Percentiles rank a stretch among this genome's conserved stretches.
Evolutionary conservation across 2,329 filamentous ascomycete species (phyloP).

Genomic region (Trichoderma citrinoviride): DNA sequence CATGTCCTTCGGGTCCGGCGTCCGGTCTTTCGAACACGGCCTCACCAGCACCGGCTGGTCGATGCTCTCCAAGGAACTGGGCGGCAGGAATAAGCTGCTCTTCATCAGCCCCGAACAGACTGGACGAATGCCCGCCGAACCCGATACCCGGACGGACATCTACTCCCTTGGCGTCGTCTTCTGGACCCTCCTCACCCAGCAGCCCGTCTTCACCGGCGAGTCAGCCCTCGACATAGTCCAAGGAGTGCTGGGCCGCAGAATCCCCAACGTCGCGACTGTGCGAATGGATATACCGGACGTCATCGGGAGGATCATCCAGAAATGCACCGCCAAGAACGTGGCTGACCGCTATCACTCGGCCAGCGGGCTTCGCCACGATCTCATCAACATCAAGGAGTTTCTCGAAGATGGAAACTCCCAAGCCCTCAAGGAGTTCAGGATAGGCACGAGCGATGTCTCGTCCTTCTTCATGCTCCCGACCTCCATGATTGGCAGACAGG

Average conservation of each 20-base stretch:
- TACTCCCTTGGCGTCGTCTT: slow-evolving; percentile 89
- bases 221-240: slow-evolving; percentile 89
- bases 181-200: slow-evolving; percentile 79
- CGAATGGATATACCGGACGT: slow-evolving; percentile 82
- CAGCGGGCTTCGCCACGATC: slow-evolving; percentile 79
- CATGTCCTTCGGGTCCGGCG: slow-evolving; percentile 80
- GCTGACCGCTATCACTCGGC: slow-evolving; percentile 86
- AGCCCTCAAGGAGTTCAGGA: slow-evolving; percentile 69
- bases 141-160: slow-evolving; percentile 88
- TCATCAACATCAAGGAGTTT: slow-evolving; percentile 70
- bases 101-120: slow-evolving; percentile 96
- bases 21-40: slow-evolving; percentile 86
- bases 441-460: slow-evolving; percentile 82
- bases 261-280: slow-evolving; percentile 72
- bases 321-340: slow-evolving; percentile 87
- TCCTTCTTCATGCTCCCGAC: slow-evolving; percentile 87
- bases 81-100: slow-evolving; percentile 82
- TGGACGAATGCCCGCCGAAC: slow-evolving; percentile 86
- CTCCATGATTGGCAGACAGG: slow-evolving; percentile 73
- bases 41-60: slow-evolving; percentile 85
- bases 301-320: slow-evolving; percentile 78
- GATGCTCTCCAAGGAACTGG: slow-evolving; percentile 74
- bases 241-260: slow-evolving; percentile 74
- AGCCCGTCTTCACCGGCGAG: slow-evolving; percentile 74
- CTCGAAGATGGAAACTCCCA: slow-evolving; percentile 71